A percentile compares a stretch with the other conserved stretches of the same genome.
These are phyloP conservation scores for Fusarium nematophilum DNA, from an alignment of 2,329 filamentous ascomycete species.

Conservation along the genomic window DNA sequence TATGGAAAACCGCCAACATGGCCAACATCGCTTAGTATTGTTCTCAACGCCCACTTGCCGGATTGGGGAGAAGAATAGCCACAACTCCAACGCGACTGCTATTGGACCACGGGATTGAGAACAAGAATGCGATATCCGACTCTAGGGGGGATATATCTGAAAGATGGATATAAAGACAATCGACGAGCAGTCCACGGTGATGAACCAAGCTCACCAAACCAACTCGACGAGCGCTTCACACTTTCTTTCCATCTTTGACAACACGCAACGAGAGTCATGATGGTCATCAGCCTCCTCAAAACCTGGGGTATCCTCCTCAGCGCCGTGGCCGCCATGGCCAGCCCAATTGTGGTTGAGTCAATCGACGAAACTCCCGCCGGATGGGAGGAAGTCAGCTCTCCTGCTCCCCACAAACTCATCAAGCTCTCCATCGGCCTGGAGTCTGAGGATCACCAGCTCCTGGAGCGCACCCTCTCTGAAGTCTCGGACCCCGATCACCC, in stretches of 20 bases:
- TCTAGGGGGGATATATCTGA: neutral
- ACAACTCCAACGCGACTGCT: constrained; percentile 1
- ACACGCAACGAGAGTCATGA: neutral
- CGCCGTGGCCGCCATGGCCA: constrained; percentile 7
- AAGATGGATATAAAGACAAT: constrained; percentile 28
- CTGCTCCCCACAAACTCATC: constrained; percentile 32
- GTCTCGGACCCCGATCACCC: constrained; percentile 61
- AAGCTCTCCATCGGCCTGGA: constrained; percentile 48
- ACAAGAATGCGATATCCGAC: constrained; percentile 5
- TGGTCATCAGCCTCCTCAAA: constrained; percentile 16
- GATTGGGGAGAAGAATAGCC: constrained; percentile 21
- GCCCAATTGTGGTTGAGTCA: constrained; percentile 38
- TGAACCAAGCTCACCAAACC: neutral
- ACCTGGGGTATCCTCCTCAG: constrained; percentile 22
- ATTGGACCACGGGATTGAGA: constrained; percentile 3
- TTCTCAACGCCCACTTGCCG: constrained; percentile 29
- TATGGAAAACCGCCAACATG: constrained; percentile 8
- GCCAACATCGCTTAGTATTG: constrained; percentile 38
- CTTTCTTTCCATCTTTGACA: neutral
- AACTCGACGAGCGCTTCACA: constrained; percentile 5
- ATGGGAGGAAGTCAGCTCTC: constrained; percentile 38
- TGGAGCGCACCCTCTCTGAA: constrained; percentile 59
- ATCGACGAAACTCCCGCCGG: constrained; percentile 32
- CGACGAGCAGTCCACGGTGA: neutral
- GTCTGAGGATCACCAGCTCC: constrained; percentile 32